Evolutionary conservation across 169 alveolate species (phyloP).

Genomic region (Theileria parva): DNA sequence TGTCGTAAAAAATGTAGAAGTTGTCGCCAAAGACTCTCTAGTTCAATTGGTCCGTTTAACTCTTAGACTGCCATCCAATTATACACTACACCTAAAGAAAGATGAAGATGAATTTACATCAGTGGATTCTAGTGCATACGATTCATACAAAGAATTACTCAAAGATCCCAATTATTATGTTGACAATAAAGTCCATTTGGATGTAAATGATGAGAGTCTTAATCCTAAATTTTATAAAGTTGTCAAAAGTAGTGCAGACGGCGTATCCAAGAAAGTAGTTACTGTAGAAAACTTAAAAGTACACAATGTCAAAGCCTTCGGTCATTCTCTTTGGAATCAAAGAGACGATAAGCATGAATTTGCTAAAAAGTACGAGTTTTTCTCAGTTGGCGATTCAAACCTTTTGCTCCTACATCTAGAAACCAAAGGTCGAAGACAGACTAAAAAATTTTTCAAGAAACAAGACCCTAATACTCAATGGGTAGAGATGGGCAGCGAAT

Average conservation of each 20-base stretch:
- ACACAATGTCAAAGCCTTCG: neutral
- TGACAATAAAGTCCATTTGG: neutral
- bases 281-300: neutral
- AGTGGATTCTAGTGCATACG: neutral
- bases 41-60: neutral
- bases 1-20: neutral
- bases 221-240: neutral
- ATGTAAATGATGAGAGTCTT: neutral
- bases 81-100: neutral
- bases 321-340: neutral
- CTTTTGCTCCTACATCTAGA: neutral
- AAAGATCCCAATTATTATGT: neutral
- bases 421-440: neutral
- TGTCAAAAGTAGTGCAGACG: neutral
- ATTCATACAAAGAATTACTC: neutral
- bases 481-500: neutral
- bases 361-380: neutral
- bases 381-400: neutral
- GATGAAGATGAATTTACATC: neutral
- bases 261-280: neutral
- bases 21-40: neutral
- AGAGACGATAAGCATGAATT: neutral
- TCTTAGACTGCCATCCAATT: neutral
- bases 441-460: neutral
- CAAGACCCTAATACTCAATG: neutral